Base-by-base conservation (phyloP, 2,329 filamentous ascomycete genomes). In the Colletotrichum abscissum region DNA sequence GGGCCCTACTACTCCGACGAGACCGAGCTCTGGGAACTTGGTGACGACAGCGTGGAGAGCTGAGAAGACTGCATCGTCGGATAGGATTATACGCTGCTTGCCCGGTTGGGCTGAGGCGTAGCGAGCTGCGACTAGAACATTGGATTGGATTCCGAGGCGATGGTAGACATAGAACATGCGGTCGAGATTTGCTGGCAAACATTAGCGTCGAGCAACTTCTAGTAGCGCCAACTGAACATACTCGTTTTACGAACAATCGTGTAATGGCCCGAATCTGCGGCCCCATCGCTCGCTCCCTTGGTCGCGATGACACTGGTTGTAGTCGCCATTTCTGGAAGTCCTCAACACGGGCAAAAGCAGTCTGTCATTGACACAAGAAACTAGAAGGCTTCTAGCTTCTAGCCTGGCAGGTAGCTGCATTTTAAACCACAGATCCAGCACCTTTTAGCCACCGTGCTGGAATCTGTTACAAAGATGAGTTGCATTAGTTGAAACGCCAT, bases 141-240 rank as follows among this genome's bases (percentile, higher is more conserved):
- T 78, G n/a, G 77, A 76, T 33, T 76, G 74, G 9, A 77, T 72
- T 11, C 77, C 77, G 8, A 78, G 74, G 2, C 76, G 74, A 12
- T 78, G 76, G 3, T 76, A 75, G 1, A 69, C 26, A 7, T 76
- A 76, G 55, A 74, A 77, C 66, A 77, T 69, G 58, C 76, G 75
- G n/a, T 77, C 75, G 0, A 74, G 68, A 2, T 72, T 62, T 8
- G 62, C 72, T 74, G 1, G 19, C 1, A 33, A 4, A 4, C 12
- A 28, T 54, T 26, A 66, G 42, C n/a, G 8, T 8, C 14, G 9
- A 38, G 19, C 28, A 12, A 8, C 7, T 14, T 52, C 8, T 8
- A 14, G 33, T 62, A 6, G 14, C 3, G n/a, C 24, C n/a, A n/a
- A 16, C 19, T 52, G 3, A 24, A 35, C 62, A 5, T 62, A 67